Evolutionary conservation across 2,329 filamentous ascomycete species (phyloP).

Genomic region (Bipolaris cookei): DNA sequence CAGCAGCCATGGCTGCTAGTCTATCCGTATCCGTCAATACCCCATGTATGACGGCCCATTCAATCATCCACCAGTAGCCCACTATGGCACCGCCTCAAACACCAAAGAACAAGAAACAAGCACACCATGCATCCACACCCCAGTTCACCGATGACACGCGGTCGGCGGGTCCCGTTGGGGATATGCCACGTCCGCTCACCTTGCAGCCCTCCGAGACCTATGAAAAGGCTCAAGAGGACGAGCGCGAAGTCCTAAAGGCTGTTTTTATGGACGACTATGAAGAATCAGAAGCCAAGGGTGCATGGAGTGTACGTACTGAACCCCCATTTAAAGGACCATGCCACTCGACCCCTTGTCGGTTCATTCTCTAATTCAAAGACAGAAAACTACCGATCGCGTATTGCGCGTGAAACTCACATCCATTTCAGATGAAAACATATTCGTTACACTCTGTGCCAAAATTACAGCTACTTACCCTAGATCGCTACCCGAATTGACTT

Average conservation of each 20-base stretch:
- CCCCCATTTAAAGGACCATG: background rate
- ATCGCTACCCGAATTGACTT: constrained; percentile 72
- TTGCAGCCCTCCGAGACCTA: constrained; percentile 65
- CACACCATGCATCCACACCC: constrained; percentile 41
- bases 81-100: constrained; percentile 57
- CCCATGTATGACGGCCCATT: constrained; percentile 39
- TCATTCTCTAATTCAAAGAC: background rate
- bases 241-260: constrained; percentile 81
- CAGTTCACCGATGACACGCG: constrained; percentile 32
- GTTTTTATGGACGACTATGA: constrained; percentile 91
- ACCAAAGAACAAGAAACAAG: constrained; percentile 49
- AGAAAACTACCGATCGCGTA: constrained; percentile 78
- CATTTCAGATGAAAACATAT: constrained; percentile 73
- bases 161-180: constrained; percentile 34
- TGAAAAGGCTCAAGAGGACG: constrained; percentile 83
- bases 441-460: constrained; percentile 75
- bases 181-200: constrained; percentile 39
- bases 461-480: constrained; percentile 92
- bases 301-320: constrained; percentile 76
- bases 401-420: constrained; percentile 83
- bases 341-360: background rate
- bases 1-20: constrained; percentile 57
- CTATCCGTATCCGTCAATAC: constrained; percentile 46
- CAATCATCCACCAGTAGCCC: constrained; percentile 46
- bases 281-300: constrained; percentile 71